Evolutionary conservation across 495 filamentous ascomycete genomes (phyloP).

Genomic region (Aspergillus wentii): DNA sequence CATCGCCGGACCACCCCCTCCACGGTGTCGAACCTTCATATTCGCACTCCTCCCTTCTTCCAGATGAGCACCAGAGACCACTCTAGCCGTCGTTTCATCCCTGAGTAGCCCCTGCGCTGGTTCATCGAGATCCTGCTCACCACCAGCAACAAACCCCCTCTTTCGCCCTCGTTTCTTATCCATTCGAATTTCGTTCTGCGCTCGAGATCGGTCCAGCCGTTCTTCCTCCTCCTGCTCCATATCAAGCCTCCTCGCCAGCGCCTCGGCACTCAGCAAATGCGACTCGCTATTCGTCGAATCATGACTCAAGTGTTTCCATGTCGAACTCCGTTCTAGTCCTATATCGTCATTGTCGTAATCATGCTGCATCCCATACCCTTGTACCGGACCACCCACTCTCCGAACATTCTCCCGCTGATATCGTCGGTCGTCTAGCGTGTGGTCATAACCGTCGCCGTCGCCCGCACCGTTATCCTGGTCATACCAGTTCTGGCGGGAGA

Average conservation of each 20-base stretch:
- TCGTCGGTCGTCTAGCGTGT: constrained; percentile 12
- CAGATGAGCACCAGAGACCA: constrained; percentile 63
- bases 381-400: background rate
- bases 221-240: constrained; percentile 45
- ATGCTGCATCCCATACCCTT: constrained; percentile 11
- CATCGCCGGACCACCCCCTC: constrained; percentile 28
- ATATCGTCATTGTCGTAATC: constrained; percentile 10
- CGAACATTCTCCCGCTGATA: constrained; percentile 5
- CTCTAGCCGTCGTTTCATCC: constrained; percentile 46
- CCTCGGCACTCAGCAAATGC: constrained; percentile 42
- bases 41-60: constrained; percentile 55
- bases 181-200: constrained; percentile 28
- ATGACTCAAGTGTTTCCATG: constrained; percentile 33
- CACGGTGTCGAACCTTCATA: constrained; percentile 34
- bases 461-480: constrained; percentile 18
- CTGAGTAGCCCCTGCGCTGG: no score
- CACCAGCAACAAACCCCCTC: constrained; percentile 21
- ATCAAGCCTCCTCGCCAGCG: constrained; percentile 57
- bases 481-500: constrained; percentile 14
- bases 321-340: constrained; percentile 1
- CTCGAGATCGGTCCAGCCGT: constrained; percentile 12
- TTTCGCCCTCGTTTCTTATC: constrained; percentile 33
- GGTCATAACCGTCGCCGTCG: constrained; percentile 21
- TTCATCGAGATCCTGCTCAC: constrained; percentile 18
- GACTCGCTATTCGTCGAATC: constrained; percentile 38